Percentiles rank a stretch among this genome's conserved stretches.
These are phyloP conservation scores for Astrothelium subdiscretum DNA, from an alignment of 495 filamentous ascomycete species.

Conservation along the genomic window DNA sequence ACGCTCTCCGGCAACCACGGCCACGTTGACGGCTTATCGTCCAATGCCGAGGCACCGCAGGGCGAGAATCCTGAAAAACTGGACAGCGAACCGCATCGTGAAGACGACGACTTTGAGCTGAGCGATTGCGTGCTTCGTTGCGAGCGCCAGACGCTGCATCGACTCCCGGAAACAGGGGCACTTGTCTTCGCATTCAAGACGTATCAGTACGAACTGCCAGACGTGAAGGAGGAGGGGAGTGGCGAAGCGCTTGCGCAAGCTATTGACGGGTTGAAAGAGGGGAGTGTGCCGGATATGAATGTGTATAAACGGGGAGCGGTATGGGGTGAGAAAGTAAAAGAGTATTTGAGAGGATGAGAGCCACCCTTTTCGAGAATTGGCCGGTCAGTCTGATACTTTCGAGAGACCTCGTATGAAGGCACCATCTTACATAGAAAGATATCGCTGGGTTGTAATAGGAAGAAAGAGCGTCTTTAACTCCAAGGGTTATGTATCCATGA, in stretches of 20 bases:
- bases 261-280: constrained; percentile 58
- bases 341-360: constrained; percentile 36
- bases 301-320: constrained; percentile 55
- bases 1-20: constrained; percentile 40
- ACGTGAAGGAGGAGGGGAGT: constrained; percentile 61
- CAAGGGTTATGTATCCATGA: no score
- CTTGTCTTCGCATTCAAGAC: constrained; percentile 73
- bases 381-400: no score
- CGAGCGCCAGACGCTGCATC: constrained; percentile 68
- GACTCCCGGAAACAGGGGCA: constrained; percentile 53
- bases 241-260: constrained; percentile 51
- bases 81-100: background rate
- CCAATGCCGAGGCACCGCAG: background rate
- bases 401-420: no score
- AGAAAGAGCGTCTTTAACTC: no score
- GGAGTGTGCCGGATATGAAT: constrained; percentile 57
- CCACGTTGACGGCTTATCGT: constrained; percentile 31
- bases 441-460: no score
- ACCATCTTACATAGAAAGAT: no score
- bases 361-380: no score
- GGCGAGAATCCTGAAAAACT: constrained; percentile 5
- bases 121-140: constrained; percentile 50
- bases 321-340: constrained; percentile 54
- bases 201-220: constrained; percentile 55
- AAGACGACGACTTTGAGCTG: constrained; percentile 38